phyloP scores from a whole-genome alignment of 2,329 filamentous ascomycete genomes.

The Arthroderma sp. region DNA sequence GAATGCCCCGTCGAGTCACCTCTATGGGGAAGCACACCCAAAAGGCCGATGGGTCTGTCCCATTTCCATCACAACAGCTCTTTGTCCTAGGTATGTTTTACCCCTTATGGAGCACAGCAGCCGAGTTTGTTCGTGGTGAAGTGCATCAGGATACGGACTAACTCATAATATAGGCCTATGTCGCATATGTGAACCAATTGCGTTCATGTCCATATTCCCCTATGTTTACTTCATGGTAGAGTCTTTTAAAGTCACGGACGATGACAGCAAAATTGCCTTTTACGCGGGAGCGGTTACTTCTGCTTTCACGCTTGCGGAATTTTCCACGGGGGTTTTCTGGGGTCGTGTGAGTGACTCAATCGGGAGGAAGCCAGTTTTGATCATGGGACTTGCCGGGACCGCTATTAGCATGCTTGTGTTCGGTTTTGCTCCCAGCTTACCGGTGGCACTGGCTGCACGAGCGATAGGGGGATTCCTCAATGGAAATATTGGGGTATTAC shows the following conservation, averaged over 20 bases:
- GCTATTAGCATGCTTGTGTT: constrained; percentile 87
- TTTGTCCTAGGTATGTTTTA: constrained; percentile 38
- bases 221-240: constrained; percentile 98
- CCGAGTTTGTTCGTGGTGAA: background rate
- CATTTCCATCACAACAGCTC: constrained; percentile 47
- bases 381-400: constrained; percentile 81
- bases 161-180: constrained; percentile 53
- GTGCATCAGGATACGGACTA: background rate
- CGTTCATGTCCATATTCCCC: constrained; percentile 98
- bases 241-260: constrained; percentile 72
- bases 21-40: background rate
- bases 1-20: background rate
- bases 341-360: constrained; percentile 81
- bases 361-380: constrained; percentile 80
- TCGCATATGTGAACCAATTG: constrained; percentile 95
- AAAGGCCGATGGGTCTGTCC: constrained; percentile 21
- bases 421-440: constrained; percentile 72
- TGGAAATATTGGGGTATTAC: constrained; percentile 88
- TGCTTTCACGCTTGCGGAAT: constrained; percentile 90
- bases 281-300: constrained; percentile 96
- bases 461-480: constrained; percentile 85
- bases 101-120: background rate
- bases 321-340: constrained; percentile 85
- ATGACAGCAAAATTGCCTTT: constrained; percentile 68
- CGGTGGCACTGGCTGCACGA: constrained; percentile 71